These are phyloP conservation scores for Porosira glacialis DNA, from an alignment of 352 stramenopile genomes.

Conservation along the genomic window DNA sequence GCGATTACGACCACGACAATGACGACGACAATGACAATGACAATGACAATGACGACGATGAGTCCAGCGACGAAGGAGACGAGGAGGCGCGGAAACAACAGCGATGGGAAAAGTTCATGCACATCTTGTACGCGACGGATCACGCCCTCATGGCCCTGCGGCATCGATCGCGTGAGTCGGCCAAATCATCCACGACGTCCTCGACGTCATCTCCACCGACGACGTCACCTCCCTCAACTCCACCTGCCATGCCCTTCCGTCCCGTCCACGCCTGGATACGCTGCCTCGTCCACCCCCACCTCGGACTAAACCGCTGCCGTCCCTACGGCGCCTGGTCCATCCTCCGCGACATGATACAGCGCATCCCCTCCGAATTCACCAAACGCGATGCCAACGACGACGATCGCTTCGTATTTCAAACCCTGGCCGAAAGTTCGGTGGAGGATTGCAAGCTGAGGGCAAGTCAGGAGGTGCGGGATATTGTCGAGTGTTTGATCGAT, in stretches of 20 bases:
- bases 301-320: slow-evolving; percentile 29
- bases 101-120: slow-evolving; percentile 37
- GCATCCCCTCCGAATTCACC: slow-evolving; percentile 34
- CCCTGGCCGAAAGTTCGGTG: slow-evolving; percentile 28
- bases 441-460: slow-evolving; percentile 24
- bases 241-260: slow-evolving; percentile 5
- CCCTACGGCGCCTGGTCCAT: slow-evolving; percentile 31
- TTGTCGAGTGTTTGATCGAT: slow-evolving; percentile 40
- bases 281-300: slow-evolving; percentile 19
- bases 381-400: slow-evolving; percentile 20
- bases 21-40: neutral
- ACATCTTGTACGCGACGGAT: slow-evolving; percentile 35
- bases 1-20: neutral
- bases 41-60: neutral
- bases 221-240: neutral
- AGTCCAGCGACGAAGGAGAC: neutral
- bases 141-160: neutral
- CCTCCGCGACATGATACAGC: slow-evolving; percentile 24
- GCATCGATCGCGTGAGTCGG: neutral
- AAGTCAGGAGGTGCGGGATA: slow-evolving; percentile 21
- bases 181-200: neutral
- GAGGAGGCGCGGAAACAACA: slow-evolving; percentile 3
- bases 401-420: slow-evolving; percentile 30
- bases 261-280: slow-evolving; percentile 35
- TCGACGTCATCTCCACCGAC: neutral